Percentiles rank a stretch among this genome's conserved stretches.
These are phyloP conservation scores for Cutaneotrichosporon sp. DNA, from an alignment of 1,284 basidiomycete species.

Conservation along the genomic window DNA sequence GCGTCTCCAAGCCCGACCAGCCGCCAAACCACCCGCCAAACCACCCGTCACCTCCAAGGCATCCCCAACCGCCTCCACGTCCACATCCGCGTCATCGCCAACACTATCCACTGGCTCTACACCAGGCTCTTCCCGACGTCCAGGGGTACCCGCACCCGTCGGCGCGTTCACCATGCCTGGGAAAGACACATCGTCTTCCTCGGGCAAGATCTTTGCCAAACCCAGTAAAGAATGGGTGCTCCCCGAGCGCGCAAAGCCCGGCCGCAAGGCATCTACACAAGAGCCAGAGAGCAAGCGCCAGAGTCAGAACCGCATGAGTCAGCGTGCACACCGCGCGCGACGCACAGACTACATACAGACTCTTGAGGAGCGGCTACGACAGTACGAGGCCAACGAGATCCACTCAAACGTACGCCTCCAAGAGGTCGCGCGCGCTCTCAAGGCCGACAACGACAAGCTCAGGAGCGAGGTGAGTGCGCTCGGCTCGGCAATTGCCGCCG, in stretches of 20 bases:
- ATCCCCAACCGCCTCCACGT: constrained; percentile 1
- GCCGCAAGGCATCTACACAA: constrained; percentile 81
- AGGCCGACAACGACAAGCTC: constrained; percentile 70
- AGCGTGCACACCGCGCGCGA: constrained; percentile 85
- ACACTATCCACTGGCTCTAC: constrained; percentile 4
- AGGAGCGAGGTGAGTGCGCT: constrained; percentile 58
- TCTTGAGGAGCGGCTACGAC: constrained; percentile 78
- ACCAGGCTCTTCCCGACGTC: constrained; percentile 10
- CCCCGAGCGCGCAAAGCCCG: constrained; percentile 82
- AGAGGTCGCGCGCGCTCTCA: constrained; percentile 77
- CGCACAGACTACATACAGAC: constrained; percentile 88
- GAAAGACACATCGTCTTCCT: constrained; percentile 51
- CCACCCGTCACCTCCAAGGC: not conserved
- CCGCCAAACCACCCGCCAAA: constrained; percentile 8
- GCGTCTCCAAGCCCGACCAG: constrained; percentile 3
- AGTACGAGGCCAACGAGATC: constrained; percentile 85
- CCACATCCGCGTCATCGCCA: constrained; percentile 2
- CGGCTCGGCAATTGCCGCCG: constrained; percentile 62
- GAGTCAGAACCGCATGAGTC: constrained; percentile 67
- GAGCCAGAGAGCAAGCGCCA: constrained; percentile 50
- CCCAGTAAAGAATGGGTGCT: constrained; percentile 87
- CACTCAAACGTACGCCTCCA: constrained; percentile 84
- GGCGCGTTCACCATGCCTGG: constrained; percentile 20
- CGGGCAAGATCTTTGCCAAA: constrained; percentile 53
- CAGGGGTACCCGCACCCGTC: constrained; percentile 6